Evolutionary conservation across 225 moss, liverwort and hornwort genomes (phyloP).

Genomic region (Anthoceros angustus): DNA sequence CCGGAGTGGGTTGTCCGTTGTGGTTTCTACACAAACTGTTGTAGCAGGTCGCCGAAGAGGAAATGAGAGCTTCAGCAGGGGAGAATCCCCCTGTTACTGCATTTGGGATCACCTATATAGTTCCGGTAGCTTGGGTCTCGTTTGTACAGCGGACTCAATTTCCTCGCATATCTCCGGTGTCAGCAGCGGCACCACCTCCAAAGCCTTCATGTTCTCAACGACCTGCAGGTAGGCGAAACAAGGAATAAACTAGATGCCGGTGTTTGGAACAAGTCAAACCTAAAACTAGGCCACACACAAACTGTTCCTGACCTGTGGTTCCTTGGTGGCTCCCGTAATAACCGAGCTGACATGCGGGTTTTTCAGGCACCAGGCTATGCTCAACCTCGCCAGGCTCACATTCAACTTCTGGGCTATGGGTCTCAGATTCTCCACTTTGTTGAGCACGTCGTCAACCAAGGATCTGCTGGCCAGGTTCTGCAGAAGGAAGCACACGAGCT

Average conservation of each 20-base stretch:
- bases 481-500: background rate
- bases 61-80: background rate
- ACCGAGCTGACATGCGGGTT: slow-evolving; percentile 89
- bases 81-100: background rate
- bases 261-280: background rate
- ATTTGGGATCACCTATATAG: slow-evolving; percentile 21
- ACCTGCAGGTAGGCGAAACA: slow-evolving; percentile 12
- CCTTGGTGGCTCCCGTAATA: slow-evolving; percentile 87
- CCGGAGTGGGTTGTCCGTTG: too few species aligned
- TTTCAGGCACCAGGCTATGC: slow-evolving; percentile 68
- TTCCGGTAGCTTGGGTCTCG: slow-evolving; percentile 36
- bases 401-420: slow-evolving; percentile 48
- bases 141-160: slow-evolving; percentile 49
- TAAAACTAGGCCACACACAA: background rate
- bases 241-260: background rate
- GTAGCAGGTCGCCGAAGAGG: background rate
- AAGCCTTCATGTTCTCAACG: slow-evolving; percentile 73
- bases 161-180: slow-evolving; percentile 53
- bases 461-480: slow-evolving; percentile 41
- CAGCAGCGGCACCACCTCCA: slow-evolving; percentile 54
- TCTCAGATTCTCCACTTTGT: slow-evolving; percentile 53
- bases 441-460: slow-evolving; percentile 51
- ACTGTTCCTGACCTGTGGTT: slow-evolving; percentile 5
- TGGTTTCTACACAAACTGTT: too few species aligned
- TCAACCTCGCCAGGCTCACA: slow-evolving; percentile 66